Evolutionary conservation across 148 eudicot genomes (phyloP), one percentile per base, ranked within the genome.

Genomic region (Beta vulgaris): DNA sequence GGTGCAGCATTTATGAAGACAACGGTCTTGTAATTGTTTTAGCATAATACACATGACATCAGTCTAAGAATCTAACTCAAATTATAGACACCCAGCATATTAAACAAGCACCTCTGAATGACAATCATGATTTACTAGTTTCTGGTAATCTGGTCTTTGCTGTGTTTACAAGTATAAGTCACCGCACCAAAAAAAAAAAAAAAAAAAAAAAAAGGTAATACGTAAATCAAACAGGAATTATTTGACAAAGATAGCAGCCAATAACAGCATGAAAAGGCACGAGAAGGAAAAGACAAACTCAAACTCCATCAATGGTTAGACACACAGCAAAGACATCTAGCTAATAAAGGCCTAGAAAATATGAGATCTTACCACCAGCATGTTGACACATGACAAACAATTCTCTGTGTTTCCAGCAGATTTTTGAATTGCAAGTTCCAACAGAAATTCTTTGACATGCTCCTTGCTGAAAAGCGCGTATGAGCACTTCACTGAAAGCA

Each of bases 381-480:
- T 87, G 81, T 91, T 87, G 85, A 89, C 91, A 91, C 98, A 92
- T 75, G 99, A 85, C 81, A 83, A 73, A 80, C 87, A 86, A 65
- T 77, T 69, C 69, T 90, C 79, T 40, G 85, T 74, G 69, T 71
- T 76, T 78, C 78, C 94, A 77, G 85, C 80, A 74, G 92, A 84
- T 83, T 91, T 91, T 68, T 85, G 92, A 25, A 68, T 46, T 39
- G 85, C 87, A 58, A 85, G 82, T 81, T 86, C 93, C 59, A 75
- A 70, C 70, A 95, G 82, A 75, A 92, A 79, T 85, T 92, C 98
- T 82, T 88, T 95, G 43, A 91, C 93, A 72, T 89, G 92, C 78
- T 95, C 99, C 89, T 92, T 95, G 87, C 86, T 86, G 83, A 92
- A 95, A 74, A 95, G 87, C 73, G 89, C 63, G 81, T 92, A 86